Base-by-base conservation (phyloP, 257 asterid genomes). In the Rehmannia glutinosa region DNA sequence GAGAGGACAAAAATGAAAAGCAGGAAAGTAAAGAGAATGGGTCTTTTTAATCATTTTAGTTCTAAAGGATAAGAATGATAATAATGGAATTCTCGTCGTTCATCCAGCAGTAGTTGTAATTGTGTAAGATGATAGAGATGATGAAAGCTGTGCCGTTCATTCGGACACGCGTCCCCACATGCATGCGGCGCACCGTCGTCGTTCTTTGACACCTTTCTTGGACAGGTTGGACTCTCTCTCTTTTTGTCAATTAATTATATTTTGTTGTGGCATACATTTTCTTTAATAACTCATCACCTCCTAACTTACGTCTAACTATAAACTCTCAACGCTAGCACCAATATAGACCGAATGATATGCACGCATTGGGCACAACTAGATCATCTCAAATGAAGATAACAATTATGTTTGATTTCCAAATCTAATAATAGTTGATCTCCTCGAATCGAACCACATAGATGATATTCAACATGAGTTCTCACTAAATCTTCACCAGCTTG, bases 131-230 rank as follows among this genome's bases (percentile, higher is more conserved):
- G 41, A 62, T 56, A 56, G 38, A 56, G 2, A 68, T 62, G 71
- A 42, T 47, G 51, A 46, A 21, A 24, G 63, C 8, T 33, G 41
- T 46, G 68, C 13, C 30, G 5, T 23, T 33, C 20, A 19, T 20
- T 28, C 39, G 0, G 23, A 65, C 77, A 66, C 73, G 77, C 32
- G 76, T 57, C 82, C 78, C 80, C 53, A 73, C 72, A 30, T 73
- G 68, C 50, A 0, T 61, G 81, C 72, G 25, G 81, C 86, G 86
- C 80, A 64, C 68, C 74, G 86, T 58, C 82, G 82, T 33, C 75
- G 86, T 68, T 42, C n/a, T 58, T 41, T 11, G 20, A 1, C 35
- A 25, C 43, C 27, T 49, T 24, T 16, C 45, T 1, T 21, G n/a
- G n/a, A n/a, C n/a, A 24, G n/a, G 53, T 41, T 10, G 3, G 13